Conservation (phyloP, 768 basidiomycete genomes). For the Pseudohyphozyma bogoriensis region DNA sequence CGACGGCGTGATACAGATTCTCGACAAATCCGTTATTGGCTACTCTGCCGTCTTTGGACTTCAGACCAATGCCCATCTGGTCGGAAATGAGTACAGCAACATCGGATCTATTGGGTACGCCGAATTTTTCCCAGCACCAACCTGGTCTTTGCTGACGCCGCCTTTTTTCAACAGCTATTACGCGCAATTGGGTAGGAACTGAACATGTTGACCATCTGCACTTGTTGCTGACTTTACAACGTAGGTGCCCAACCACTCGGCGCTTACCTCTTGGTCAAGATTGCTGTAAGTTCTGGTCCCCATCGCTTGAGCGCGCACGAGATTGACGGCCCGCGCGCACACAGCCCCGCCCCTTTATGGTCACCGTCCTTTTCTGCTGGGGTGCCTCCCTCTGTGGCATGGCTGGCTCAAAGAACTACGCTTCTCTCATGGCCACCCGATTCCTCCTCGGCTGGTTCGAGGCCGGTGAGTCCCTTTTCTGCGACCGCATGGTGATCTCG, state of each 20-base stretch:
- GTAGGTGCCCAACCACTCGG: conserved; percentile 18
- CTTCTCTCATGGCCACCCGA: conserved; percentile 34
- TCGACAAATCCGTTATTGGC: conserved; percentile 35
- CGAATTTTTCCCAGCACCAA: no score
- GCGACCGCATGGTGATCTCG: no score
- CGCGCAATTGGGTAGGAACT: conserved; percentile 10
- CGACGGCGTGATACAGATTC: no score
- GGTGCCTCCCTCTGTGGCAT: conserved; percentile 31
- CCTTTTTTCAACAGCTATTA: no score
- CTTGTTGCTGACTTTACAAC: background rate
- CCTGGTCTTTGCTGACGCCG: no score
- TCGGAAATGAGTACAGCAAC: conserved; percentile 31
- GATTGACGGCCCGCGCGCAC: no score
- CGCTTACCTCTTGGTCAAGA: conserved; percentile 24
- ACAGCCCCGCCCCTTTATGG: no score
- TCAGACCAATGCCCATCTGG: conserved; percentile 23
- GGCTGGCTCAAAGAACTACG: conserved; percentile 31
- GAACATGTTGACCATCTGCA: background rate
- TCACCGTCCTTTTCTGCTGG: conserved; percentile 26
- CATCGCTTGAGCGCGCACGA: no score
- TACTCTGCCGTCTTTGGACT: conserved; percentile 34
- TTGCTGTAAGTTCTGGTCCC: conserved; percentile 11
- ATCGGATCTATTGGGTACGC: conserved; percentile 24
- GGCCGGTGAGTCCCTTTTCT: conserved; percentile 1
- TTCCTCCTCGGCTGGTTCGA: conserved; percentile 40